phyloP scores from a whole-genome alignment of 163 green algal genomes.

The Prototheca stagnorum region DNA sequence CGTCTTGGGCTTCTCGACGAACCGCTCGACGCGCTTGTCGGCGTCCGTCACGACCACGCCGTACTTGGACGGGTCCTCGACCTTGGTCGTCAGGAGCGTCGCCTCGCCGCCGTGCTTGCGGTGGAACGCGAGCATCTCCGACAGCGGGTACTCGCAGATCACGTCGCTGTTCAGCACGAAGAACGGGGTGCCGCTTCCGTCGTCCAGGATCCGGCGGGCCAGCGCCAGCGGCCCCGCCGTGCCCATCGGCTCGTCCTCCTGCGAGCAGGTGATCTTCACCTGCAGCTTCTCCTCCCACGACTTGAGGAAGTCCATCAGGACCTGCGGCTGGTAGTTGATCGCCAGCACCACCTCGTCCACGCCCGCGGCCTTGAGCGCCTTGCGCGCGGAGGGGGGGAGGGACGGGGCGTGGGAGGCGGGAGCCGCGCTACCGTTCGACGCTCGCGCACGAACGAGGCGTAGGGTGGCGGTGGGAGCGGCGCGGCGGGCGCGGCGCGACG shows the following conservation, averaged over 20 bases:
- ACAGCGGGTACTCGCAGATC: constrained; percentile 67
- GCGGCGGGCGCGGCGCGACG: no score
- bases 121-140: constrained; percentile 58
- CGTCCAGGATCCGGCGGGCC: constrained; percentile 67
- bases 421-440: no score
- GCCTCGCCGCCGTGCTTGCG: constrained; percentile 37
- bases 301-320: constrained; percentile 86
- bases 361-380: constrained; percentile 82
- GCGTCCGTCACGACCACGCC: constrained; percentile 90
- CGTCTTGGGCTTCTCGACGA: constrained; percentile 96
- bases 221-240: constrained; percentile 87
- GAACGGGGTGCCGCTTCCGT: constrained; percentile 79
- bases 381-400: constrained; percentile 4
- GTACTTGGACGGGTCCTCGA: constrained; percentile 93
- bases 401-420: no score
- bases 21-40: constrained; percentile 67
- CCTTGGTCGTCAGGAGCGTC: constrained; percentile 66
- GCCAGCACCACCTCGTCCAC: constrained; percentile 86
- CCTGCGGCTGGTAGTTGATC: constrained; percentile 92
- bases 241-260: constrained; percentile 95
- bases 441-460: no score
- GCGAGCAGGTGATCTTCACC: constrained; percentile 81
- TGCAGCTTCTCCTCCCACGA: constrained; percentile 82
- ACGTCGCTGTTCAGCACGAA: constrained; percentile 94
- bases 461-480: no score